Conservation (phyloP, 2,329 filamentous ascomycete species). For the Ascochyta lentis region DNA sequence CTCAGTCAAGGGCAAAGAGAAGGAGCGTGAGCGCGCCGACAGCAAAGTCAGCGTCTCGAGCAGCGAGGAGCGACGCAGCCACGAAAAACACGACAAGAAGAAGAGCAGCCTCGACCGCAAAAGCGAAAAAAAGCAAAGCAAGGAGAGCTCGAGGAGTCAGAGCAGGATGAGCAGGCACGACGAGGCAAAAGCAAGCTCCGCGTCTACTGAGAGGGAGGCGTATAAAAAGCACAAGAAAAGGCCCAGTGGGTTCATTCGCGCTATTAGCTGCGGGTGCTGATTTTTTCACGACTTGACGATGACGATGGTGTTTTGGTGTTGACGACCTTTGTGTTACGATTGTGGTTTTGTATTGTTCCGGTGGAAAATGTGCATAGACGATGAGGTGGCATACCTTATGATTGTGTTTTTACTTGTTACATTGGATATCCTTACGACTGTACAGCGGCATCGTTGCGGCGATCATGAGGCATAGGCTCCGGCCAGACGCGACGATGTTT, state of each 20-base stretch:
- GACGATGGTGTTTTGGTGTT: conserved; percentile 2
- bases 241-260: conserved; percentile 39
- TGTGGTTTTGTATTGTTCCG: not conserved
- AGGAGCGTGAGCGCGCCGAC: conserved; percentile 15
- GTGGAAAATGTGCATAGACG: conserved; percentile 6
- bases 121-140: conserved; percentile 20
- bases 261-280: conserved; percentile 40
- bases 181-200: conserved; percentile 11
- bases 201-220: conserved; percentile 7
- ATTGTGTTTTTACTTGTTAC: not conserved
- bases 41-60: conserved; percentile 13
- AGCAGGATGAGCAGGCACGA: conserved; percentile 5
- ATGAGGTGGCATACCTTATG: not conserved
- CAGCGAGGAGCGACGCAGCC: conserved; percentile 5
- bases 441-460: not conserved
- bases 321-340: conserved; percentile 1
- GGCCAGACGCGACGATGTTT: conserved; percentile 3
- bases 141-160: conserved; percentile 15
- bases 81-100: conserved; percentile 22
- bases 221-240: conserved; percentile 32
- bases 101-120: conserved; percentile 19
- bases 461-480: not conserved
- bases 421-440: conserved; percentile 7
- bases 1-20: conserved; percentile 10
- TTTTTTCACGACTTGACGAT: not conserved